A percentile compares a stretch with the other conserved stretches of the same genome.
Evolutionary conservation across 2,329 filamentous ascomycete genomes (phyloP).

Genomic region (Chaetomium sp.): DNA sequence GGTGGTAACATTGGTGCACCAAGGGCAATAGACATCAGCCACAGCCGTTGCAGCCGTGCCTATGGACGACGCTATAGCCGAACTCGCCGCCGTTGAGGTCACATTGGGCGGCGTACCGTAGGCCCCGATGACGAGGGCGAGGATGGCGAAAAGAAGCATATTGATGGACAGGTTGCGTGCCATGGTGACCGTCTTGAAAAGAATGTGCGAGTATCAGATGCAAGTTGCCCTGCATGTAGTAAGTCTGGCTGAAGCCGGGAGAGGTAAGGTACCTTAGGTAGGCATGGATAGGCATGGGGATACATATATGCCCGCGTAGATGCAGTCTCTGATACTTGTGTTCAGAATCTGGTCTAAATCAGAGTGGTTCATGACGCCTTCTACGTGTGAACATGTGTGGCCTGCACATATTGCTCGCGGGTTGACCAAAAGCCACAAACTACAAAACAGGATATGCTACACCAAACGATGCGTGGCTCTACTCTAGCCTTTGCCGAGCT

Average conservation of each 20-base stretch:
- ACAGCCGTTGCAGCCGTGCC: background rate
- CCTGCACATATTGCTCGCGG: background rate
- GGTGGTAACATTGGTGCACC: background rate
- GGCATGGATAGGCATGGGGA: background rate
- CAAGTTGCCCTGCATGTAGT: background rate
- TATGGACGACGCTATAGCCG: background rate
- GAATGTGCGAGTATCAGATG: background rate
- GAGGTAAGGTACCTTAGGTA: no score
- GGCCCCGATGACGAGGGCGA: background rate
- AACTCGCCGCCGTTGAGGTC: background rate
- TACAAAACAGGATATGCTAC: background rate
- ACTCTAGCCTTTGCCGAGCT: background rate
- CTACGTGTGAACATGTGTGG: background rate
- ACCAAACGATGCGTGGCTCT: background rate
- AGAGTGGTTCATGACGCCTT: background rate
- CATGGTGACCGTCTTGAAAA: background rate
- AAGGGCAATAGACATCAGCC: background rate
- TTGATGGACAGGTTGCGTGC: background rate
- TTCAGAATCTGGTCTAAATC: background rate
- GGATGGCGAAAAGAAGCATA: background rate
- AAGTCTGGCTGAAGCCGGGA: background rate
- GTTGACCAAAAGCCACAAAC: background rate
- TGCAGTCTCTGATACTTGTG: no score
- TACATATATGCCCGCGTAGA: background rate
- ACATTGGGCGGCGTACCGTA: background rate